Base-by-base conservation (phyloP, 2,329 filamentous ascomycete genomes). In the Ilyonectria destructans region DNA sequence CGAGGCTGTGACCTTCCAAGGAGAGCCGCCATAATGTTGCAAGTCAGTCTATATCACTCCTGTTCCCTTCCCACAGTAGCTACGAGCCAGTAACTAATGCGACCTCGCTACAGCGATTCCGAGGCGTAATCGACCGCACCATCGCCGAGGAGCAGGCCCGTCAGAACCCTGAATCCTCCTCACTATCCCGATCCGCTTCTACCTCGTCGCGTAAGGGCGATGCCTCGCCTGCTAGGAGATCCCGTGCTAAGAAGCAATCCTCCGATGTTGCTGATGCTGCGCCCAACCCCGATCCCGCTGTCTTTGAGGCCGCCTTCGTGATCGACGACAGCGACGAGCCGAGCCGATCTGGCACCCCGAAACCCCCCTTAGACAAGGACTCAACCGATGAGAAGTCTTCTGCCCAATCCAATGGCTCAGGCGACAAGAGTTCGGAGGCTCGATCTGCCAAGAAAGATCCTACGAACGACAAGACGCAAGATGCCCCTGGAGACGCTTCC, bases 81-180 rank as follows among this genome's bases (percentile, higher is more conserved):
- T 19, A 21, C n/a, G 10, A 15, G 21, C 12, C 8, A 21, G 17
- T 15, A 54, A 33, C 58, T 66, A 55, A 66, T 29, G 12, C 21
- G 21, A 26, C 23, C 21, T 40, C 35, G 26, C 17, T 48, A 48
- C 35, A 96, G 93, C 90, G 93, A 85, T 86, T 97, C 75, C 93
- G 94, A 84, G 93, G 92, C 77, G 93, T 92, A 67, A 94, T 97
- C 80, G 93, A 97, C 80, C 91, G 91, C 76, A 92, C 92, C 77
- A 96, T 98, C 77, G 93, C 94, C 77, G 94, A 97, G 83, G 95
- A 98, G 83, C 94, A 97, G 82, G 93, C 94, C 65, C 92, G 93
- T 66, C 92, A 95, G 79, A 89, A 89, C 77, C 79, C 85, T 6
- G 84, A 85, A 59, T 82, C 87, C 74, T 76, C 82, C 65, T 75